Conservation (phyloP, 1,139 yeast genomes). For the Kodamaea suecica region DNA sequence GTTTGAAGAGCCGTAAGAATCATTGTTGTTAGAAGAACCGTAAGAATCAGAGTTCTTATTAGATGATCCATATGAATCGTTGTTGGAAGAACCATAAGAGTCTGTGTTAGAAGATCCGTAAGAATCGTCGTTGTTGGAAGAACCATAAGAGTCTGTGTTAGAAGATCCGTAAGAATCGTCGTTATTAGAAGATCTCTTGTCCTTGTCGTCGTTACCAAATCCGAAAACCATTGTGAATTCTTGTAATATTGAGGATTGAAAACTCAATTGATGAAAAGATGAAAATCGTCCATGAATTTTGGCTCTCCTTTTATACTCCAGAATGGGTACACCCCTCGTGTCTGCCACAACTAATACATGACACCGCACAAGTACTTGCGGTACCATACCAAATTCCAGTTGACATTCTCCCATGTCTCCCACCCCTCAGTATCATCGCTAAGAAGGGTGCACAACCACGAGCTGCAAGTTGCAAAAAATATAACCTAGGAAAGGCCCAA, state of each 20-base stretch:
- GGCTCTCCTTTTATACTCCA: background rate
- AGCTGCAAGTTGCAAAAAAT: background rate
- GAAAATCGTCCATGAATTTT: no score
- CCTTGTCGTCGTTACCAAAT: constrained; percentile 17
- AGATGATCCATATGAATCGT: constrained; percentile 11
- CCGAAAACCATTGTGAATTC: constrained; percentile 18
- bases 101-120: constrained; percentile 11
- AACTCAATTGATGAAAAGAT: background rate
- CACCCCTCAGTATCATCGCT: background rate
- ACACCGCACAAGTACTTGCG: no score
- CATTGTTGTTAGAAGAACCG: constrained; percentile 10
- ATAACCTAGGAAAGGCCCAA: background rate
- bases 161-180: constrained; percentile 14
- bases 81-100: constrained; percentile 13
- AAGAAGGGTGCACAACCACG: background rate
- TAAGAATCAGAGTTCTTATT: constrained; percentile 11
- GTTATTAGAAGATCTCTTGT: constrained; percentile 11
- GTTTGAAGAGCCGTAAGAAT: constrained; percentile 10
- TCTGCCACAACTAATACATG: background rate
- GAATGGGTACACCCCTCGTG: background rate
- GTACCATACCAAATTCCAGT: background rate
- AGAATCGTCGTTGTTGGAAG: constrained; percentile 11
- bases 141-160: constrained; percentile 12
- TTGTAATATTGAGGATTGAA: background rate
- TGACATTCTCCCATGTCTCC: no score